phyloP scores from a whole-genome alignment of 2,329 filamentous ascomycete species.

The Monilinia vaccinii-corymbosi region DNA sequence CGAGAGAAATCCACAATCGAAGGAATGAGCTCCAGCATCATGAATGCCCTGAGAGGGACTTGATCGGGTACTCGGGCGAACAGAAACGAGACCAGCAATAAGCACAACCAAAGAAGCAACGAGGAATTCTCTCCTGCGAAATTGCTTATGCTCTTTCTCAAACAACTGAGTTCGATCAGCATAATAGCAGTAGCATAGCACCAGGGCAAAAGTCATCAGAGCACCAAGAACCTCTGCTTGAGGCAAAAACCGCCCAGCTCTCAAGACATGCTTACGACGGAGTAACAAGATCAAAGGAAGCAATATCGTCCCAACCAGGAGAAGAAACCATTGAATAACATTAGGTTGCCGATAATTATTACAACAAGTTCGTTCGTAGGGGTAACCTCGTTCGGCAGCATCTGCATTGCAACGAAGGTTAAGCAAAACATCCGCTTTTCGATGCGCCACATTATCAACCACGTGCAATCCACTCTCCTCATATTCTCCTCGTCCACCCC shows the following conservation, averaged over 20 bases:
- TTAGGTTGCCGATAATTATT: conserved; percentile 34
- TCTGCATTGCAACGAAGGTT: conserved; percentile 43
- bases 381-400: conserved; percentile 32
- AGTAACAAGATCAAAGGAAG: conserved; percentile 24
- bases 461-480: conserved; percentile 42
- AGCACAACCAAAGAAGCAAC: conserved; percentile 22
- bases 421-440: conserved; percentile 43
- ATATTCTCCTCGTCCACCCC: conserved; percentile 31
- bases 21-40: conserved; percentile 1
- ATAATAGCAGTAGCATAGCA: conserved; percentile 38
- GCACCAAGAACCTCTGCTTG: conserved; percentile 16
- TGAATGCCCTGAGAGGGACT: neutral
- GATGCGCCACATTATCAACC: conserved; percentile 35
- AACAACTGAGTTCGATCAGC: conserved; percentile 46
- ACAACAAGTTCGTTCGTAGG: conserved; percentile 45
- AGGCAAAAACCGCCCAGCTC: conserved; percentile 17
- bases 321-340: conserved; percentile 31
- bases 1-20: conserved; percentile 37
- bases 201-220: conserved; percentile 18
- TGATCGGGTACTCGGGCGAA: conserved; percentile 17
- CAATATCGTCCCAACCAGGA: conserved; percentile 28
- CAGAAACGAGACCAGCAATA: conserved; percentile 28
- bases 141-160: conserved; percentile 42
- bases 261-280: conserved; percentile 12
- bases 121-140: conserved; percentile 30